Conservation (phyloP, 805 yeast genomes). For the Ogataea trehalophila region DNA sequence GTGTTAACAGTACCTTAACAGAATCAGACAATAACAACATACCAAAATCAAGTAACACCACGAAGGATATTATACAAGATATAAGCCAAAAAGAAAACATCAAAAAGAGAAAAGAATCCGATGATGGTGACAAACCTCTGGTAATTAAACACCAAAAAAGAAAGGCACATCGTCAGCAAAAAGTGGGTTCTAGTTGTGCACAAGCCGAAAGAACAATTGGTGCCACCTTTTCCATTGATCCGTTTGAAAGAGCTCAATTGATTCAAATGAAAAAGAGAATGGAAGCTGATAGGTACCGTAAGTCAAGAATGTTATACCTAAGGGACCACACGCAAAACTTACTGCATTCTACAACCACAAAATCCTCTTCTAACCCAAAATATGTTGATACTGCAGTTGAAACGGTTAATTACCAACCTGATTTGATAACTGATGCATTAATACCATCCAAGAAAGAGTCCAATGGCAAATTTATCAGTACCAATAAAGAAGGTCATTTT, state of each 20-base stretch:
- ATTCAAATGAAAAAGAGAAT: conserved; percentile 29
- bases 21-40: background rate
- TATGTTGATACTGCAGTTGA: conserved; percentile 22
- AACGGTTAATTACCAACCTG: conserved; percentile 12
- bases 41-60: background rate
- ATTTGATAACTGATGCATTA: conserved; percentile 1
- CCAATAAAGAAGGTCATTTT: conserved; percentile 24
- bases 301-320: conserved; percentile 40
- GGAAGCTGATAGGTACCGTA: conserved; percentile 44
- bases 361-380: conserved; percentile 9
- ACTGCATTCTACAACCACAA: conserved; percentile 9
- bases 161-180: no score
- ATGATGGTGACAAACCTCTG: no score
- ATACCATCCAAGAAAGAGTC: background rate
- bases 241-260: conserved; percentile 29
- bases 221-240: conserved; percentile 22
- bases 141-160: no score
- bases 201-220: background rate
- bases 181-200: no score
- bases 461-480: conserved; percentile 18
- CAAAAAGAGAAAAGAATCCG: no score
- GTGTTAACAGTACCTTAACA: background rate
- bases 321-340: conserved; percentile 29
- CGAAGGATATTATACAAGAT: background rate
- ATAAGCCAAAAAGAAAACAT: no score